Evolutionary conservation across 2,329 filamentous ascomycete genomes (phyloP).

Genomic region (Stemphylium beticola): DNA sequence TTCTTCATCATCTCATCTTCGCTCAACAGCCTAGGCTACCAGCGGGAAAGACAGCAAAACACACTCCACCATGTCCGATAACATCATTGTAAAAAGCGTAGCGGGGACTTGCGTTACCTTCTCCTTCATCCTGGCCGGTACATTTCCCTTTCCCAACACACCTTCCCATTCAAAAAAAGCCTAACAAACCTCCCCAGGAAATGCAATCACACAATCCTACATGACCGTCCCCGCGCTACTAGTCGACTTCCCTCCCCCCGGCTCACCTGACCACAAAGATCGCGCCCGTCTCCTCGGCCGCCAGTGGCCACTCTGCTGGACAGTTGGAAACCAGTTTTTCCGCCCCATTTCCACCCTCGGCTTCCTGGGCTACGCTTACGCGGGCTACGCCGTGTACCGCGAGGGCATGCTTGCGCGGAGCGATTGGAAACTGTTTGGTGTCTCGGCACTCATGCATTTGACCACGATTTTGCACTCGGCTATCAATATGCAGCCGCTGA

Average conservation of each 20-base stretch:
- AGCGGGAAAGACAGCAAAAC: neutral
- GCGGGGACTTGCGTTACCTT: slow-evolving; percentile 56
- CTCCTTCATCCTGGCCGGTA: slow-evolving; percentile 58
- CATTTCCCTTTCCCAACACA: neutral
- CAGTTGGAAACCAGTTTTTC: slow-evolving; percentile 59
- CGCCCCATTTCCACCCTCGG: slow-evolving; percentile 58
- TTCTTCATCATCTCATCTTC: neutral
- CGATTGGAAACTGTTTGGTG: slow-evolving; percentile 56
- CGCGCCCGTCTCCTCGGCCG: slow-evolving; percentile 55
- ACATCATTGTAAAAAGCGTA: slow-evolving; percentile 46
- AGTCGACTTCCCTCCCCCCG: slow-evolving; percentile 54
- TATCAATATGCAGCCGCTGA: slow-evolving; percentile 60
- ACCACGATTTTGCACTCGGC: slow-evolving; percentile 58
- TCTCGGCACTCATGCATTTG: slow-evolving; percentile 54
- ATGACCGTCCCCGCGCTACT: slow-evolving; percentile 59
- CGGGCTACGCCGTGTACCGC: slow-evolving; percentile 47
- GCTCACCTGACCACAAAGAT: slow-evolving; percentile 49
- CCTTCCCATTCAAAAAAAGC: slow-evolving; percentile 1
- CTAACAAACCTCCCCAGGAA: slow-evolving; percentile 45
- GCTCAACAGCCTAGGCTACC: neutral
- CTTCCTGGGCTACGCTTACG: slow-evolving; percentile 56
- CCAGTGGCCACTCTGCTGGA: slow-evolving; percentile 60
- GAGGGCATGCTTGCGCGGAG: slow-evolving; percentile 39
- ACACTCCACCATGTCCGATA: slow-evolving; percentile 39
- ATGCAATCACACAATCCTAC: slow-evolving; percentile 60